Evolutionary conservation across 2,329 filamentous ascomycete genomes (phyloP).

Genomic region (Aureobasidium subglaciale): DNA sequence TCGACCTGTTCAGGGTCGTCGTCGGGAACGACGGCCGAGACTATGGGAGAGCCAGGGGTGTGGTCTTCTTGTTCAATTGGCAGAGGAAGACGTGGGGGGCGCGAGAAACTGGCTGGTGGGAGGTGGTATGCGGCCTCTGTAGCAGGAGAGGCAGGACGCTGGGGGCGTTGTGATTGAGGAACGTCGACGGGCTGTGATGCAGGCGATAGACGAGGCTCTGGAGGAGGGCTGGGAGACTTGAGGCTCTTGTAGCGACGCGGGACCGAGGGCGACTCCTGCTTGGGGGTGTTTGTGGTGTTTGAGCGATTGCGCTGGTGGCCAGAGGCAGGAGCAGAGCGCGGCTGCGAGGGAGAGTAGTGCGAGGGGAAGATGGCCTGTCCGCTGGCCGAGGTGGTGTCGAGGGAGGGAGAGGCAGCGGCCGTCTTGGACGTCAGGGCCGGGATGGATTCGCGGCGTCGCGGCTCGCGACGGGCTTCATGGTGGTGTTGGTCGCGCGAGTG

Average conservation of each 20-base stretch:
- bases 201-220: constrained; percentile 22
- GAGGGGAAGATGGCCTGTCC: constrained; percentile 13
- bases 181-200: constrained; percentile 35
- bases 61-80: constrained; percentile 90
- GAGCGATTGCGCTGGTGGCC: constrained; percentile 25
- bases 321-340: not conserved
- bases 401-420: constrained; percentile 18
- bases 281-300: constrained; percentile 21
- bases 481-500: constrained; percentile 17
- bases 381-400: constrained; percentile 12
- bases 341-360: constrained; percentile 15
- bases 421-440: constrained; percentile 26
- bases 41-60: constrained; percentile 83
- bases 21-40: constrained; percentile 54
- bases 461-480: constrained; percentile 22
- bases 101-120: constrained; percentile 42
- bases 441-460: constrained; percentile 34
- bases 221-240: constrained; percentile 13
- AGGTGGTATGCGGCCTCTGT: constrained; percentile 29
- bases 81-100: constrained; percentile 83
- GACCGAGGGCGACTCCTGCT: constrained; percentile 14
- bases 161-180: constrained; percentile 24
- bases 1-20: constrained; percentile 41
- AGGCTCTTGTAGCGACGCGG: constrained; percentile 12
- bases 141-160: constrained; percentile 17